These are phyloP conservation scores for Cladobotryum mycophilum DNA, from an alignment of 2,329 filamentous ascomycete genomes.

Conservation along the genomic window DNA sequence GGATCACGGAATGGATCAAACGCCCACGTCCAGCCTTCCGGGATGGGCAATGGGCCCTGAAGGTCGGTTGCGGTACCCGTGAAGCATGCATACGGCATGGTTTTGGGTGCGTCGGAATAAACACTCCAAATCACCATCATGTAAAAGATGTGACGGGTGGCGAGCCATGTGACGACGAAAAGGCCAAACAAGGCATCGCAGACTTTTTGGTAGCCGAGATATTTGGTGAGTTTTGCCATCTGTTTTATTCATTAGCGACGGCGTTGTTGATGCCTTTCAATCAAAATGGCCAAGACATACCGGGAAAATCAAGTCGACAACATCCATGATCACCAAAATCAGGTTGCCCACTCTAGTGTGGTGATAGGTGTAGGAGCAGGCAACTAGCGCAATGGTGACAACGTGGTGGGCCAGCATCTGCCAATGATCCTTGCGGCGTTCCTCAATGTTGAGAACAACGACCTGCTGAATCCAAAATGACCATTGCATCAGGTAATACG, in stretches of 20 bases:
- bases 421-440: conserved; percentile 86
- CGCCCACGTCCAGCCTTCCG: conserved; percentile 54
- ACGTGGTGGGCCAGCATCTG: conserved; percentile 98
- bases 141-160: conserved; percentile 77
- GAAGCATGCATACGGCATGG: conserved; percentile 68
- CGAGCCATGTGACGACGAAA: conserved; percentile 81
- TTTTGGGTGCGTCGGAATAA: conserved; percentile 55
- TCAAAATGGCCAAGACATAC: conserved; percentile 49
- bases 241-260: conserved; percentile 27
- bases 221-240: conserved; percentile 91
- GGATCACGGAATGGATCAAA: conserved; percentile 67
- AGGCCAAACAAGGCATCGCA: conserved; percentile 82
- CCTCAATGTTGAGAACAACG: conserved; percentile 88
- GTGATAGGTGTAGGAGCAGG: conserved; percentile 78
- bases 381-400: conserved; percentile 76
- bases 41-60: conserved; percentile 44
- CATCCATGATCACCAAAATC: conserved; percentile 87
- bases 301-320: conserved; percentile 81
- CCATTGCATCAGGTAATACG: conserved; percentile 85
- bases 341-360: conserved; percentile 83
- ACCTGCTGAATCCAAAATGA: conserved; percentile 95
- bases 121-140: conserved; percentile 76
- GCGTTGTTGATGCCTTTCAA: too few relatives aligned
- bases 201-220: conserved; percentile 65
- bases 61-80: conserved; percentile 49